These are phyloP conservation scores for Metschnikowia dekortorum DNA, from an alignment of 805 yeast species.

Conservation along the genomic window DNA sequence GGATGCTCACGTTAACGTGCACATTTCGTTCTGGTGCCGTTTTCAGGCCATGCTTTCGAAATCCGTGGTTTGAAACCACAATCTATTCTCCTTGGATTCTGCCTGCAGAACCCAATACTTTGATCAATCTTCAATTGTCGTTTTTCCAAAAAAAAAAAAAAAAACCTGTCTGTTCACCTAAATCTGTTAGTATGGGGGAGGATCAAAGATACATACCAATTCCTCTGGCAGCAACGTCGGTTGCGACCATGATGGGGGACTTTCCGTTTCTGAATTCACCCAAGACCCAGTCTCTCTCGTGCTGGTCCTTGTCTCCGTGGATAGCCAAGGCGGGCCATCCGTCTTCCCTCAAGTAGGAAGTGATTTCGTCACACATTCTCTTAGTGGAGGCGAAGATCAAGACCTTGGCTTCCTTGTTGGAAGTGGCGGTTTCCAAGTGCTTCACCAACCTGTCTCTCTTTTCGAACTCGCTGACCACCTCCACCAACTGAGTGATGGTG, in stretches of 20 bases:
- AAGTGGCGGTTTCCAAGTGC: slow-evolving; percentile 78
- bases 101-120: slow-evolving; percentile 2
- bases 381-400: slow-evolving; percentile 94
- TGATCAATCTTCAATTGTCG: slow-evolving; percentile 2
- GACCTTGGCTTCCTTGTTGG: slow-evolving; percentile 65
- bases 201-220: slow-evolving; percentile 72
- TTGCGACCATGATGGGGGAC: slow-evolving; percentile 97
- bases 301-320: slow-evolving; percentile 97
- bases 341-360: slow-evolving; percentile 85
- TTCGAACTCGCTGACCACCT: slow-evolving; percentile 86
- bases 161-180: slow-evolving; percentile 3
- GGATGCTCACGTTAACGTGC: not conserved
- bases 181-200: slow-evolving; percentile 18
- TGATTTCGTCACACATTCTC: slow-evolving; percentile 95
- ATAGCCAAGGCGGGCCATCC: slow-evolving; percentile 99
- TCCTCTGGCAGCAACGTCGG: slow-evolving; percentile 99
- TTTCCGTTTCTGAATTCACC: slow-evolving; percentile 88
- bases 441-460: slow-evolving; percentile 87
- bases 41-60: slow-evolving; percentile 2
- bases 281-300: slow-evolving; percentile 98
- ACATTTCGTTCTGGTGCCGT: not conserved
- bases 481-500: slow-evolving; percentile 89
- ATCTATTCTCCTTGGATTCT: slow-evolving; percentile 15
- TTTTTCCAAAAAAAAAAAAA: slow-evolving; percentile 4
- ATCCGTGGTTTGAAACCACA: slow-evolving; percentile 1